Conservation (phyloP, 352 stramenopile species). For the Phytophthora pluvialis region DNA sequence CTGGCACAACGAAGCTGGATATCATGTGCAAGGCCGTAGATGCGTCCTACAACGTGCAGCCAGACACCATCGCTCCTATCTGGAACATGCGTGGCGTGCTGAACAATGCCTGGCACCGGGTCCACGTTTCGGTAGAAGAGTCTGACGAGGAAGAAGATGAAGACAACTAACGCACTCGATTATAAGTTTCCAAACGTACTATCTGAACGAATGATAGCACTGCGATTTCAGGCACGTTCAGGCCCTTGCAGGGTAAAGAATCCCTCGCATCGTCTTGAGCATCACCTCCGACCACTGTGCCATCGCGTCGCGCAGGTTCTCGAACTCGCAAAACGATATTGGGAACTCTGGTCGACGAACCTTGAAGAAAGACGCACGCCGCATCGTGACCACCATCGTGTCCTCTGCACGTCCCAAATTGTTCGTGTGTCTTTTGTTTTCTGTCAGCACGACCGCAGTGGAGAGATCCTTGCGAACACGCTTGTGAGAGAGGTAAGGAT, state of each 20-base stretch:
- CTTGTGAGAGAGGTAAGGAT: constrained; percentile 29
- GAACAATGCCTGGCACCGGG: constrained; percentile 97
- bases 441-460: constrained; percentile 32
- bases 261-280: constrained; percentile 26
- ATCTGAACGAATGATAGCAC: too few relatives aligned
- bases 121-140: constrained; percentile 72
- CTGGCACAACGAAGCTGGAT: constrained; percentile 82
- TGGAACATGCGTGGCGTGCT: constrained; percentile 98
- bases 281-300: constrained; percentile 31
- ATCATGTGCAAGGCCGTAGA: constrained; percentile 96
- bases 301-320: constrained; percentile 20
- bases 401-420: background rate
- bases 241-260: constrained; percentile 24
- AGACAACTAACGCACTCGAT: too few relatives aligned
- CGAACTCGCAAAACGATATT: constrained; percentile 17
- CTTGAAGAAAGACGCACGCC: constrained; percentile 27
- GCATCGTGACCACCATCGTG: constrained; percentile 33
- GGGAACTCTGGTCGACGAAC: constrained; percentile 27
- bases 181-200: background rate
- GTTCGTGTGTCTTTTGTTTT: background rate
- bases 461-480: constrained; percentile 38
- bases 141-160: constrained; percentile 42
- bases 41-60: constrained; percentile 96
- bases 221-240: background rate
- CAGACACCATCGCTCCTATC: constrained; percentile 94